Base-by-base conservation (phyloP, 2,329 filamentous ascomycete genomes). In the Diaporthe helianthi region DNA sequence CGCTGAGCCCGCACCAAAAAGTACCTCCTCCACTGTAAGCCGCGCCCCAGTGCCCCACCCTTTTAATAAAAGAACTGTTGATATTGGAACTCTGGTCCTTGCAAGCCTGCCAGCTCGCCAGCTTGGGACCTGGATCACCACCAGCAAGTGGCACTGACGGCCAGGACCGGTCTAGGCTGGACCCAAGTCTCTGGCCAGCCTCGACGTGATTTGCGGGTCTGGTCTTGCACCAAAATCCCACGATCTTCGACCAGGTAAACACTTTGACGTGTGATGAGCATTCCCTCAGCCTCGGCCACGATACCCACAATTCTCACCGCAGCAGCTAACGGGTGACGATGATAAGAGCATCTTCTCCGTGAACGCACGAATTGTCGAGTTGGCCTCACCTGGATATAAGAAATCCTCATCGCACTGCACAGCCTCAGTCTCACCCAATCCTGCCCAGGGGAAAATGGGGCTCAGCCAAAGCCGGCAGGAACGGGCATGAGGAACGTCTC, bases 121-220 rank as follows among this genome's bases (percentile, higher is more conserved):
- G 41, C 54, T 31, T 60, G 38, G 24, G 36, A 36, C 33, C 29
- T 33, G 36, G 44, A 46, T 29, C 36, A 47, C 52, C 51, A 54
- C 51, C 51, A 67, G 38, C 29, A n/a, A 46, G n/a, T 22, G 12
- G 29, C 52, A 38, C 52, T 58, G 29, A 24, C 29, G 2, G 41
- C 49, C 65, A 49, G 52, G 54, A 29, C 51, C 65, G 52, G 65
- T 36, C 54, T 58, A 67, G 64, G 52, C 54, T 55, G 53, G 68
- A 36, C 63, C 64, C 53, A 67, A 55, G 55, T 51, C 55, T 64
- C 47, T 64, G 55, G 55, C 66, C 24, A 63, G 36, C 64, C 19
- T 44, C 24, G 29, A 24, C n/a, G 31, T 69, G 68, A 69, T 71
- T 69, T 71, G 67, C 67, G 47, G 63, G 31, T 44, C 55, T 61